These are phyloP conservation scores for Tulasnella calospora DNA, from an alignment of 768 basidiomycete genomes.

Conservation along the genomic window DNA sequence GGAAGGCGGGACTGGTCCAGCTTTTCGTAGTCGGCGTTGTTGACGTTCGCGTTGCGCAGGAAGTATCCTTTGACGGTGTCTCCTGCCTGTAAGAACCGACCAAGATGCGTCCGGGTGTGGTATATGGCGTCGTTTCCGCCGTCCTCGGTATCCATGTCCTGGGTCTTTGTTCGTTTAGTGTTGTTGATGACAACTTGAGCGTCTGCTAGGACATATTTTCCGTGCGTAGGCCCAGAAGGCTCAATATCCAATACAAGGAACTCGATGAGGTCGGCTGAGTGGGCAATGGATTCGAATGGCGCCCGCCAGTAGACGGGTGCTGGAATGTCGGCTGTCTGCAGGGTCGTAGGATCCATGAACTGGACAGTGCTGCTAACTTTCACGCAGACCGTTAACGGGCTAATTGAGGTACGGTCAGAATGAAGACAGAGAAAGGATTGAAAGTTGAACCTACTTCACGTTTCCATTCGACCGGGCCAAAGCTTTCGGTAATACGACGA, in stretches of 20 bases:
- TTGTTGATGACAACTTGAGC: constrained; percentile 86
- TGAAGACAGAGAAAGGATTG: not conserved
- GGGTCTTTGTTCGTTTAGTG: constrained; percentile 51
- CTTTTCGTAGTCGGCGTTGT: constrained; percentile 76
- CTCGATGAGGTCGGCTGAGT: constrained; percentile 80
- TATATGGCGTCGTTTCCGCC: constrained; percentile 71
- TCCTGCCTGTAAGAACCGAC: constrained; percentile 88
- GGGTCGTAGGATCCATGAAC: constrained; percentile 80
- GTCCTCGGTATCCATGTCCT: constrained; percentile 51
- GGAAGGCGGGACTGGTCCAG: constrained; percentile 64
- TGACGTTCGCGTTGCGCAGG: constrained; percentile 86
- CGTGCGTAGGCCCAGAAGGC: constrained; percentile 62
- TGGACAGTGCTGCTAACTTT: constrained; percentile 91
- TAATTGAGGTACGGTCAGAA: constrained; percentile 28
- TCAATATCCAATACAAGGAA: constrained; percentile 95
- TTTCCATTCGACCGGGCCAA: constrained; percentile 79
- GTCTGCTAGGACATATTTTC: constrained; percentile 78
- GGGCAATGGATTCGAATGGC: constrained; percentile 80
- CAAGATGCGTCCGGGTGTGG: constrained; percentile 95
- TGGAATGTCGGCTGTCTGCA: constrained; percentile 76
- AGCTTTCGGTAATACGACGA: constrained; percentile 81
- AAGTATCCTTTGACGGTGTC: constrained; percentile 90
- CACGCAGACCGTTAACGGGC: constrained; percentile 77
- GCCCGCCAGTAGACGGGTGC: constrained; percentile 83
- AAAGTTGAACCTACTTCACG: constrained; percentile 50